phyloP scores from a whole-genome alignment of 192 early-diverging fungal genomes.

The Linnemannia schmuckeri region DNA sequence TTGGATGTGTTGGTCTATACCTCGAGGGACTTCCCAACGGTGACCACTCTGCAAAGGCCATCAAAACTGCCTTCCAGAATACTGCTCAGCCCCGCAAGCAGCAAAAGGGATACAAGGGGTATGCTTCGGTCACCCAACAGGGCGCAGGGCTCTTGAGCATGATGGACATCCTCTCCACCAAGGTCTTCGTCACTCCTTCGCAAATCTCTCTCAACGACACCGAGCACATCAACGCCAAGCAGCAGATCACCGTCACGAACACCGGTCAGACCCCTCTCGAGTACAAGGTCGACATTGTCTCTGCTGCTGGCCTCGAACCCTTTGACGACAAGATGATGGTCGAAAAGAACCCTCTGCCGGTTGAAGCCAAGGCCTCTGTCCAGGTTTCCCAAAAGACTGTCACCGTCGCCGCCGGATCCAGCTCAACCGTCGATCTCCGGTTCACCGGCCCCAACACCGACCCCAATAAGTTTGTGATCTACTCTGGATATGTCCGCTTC shows the following conservation, averaged over 20 bases:
- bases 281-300: conserved; percentile 47
- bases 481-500: conserved; percentile 46
- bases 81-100: conserved; percentile 36
- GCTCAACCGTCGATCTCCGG: conserved; percentile 34
- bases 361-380: conserved; percentile 33
- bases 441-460: conserved; percentile 53
- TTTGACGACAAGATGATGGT: conserved; percentile 49
- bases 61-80: conserved; percentile 56
- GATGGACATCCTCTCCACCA: conserved; percentile 68
- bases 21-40: conserved; percentile 45
- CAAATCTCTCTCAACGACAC: conserved; percentile 71
- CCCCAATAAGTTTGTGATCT: conserved; percentile 55
- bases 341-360: conserved; percentile 24
- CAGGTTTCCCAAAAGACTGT: conserved; percentile 24
- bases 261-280: conserved; percentile 22
- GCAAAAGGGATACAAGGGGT: conserved; percentile 23
- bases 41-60: conserved; percentile 32
- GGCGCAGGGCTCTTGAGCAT: conserved; percentile 84
- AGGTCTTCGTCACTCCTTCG: conserved; percentile 65
- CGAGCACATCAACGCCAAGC: conserved; percentile 42
- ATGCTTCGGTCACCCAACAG: conserved; percentile 70
- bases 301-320: conserved; percentile 49
- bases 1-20: conserved; percentile 56
- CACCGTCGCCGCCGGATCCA: conserved; percentile 37
- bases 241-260: conserved; percentile 60